Percentiles rank a stretch among this genome's conserved stretches.
phyloP scores from a whole-genome alignment of 1,284 basidiomycete species.

The Thecaphora thlaspeos region DNA sequence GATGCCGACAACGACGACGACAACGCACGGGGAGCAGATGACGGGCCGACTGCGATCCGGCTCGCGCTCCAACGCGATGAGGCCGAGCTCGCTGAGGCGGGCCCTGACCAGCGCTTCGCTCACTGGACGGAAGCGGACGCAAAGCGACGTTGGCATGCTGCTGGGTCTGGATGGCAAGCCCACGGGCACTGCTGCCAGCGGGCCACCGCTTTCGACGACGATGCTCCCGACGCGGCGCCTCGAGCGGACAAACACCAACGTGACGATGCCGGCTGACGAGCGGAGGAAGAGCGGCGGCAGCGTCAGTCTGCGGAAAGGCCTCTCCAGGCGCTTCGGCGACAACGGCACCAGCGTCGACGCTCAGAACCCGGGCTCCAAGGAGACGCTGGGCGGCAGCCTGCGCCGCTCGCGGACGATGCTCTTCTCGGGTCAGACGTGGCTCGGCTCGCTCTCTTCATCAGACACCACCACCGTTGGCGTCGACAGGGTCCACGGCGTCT shows the following conservation, averaged over 20 bases:
- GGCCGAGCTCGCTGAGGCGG: constrained; percentile 28
- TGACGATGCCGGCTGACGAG: neutral
- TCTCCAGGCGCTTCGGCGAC: neutral
- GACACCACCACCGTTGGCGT: constrained; percentile 6
- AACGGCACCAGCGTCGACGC: neutral
- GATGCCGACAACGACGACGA: too few species aligned
- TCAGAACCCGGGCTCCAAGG: neutral
- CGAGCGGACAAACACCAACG: neutral
- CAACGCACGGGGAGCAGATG: too few species aligned
- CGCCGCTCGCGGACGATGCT: constrained; percentile 38
- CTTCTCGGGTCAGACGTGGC: constrained; percentile 24
- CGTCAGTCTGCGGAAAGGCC: neutral
- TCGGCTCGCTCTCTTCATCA: constrained; percentile 10
- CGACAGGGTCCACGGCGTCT: constrained; percentile 1
- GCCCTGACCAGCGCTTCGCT: constrained; percentile 20
- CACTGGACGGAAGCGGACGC: constrained; percentile 13
- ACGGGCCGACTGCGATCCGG: neutral
- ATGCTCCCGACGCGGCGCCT: neutral
- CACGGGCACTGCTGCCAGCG: constrained; percentile 2
- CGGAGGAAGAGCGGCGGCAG: neutral
- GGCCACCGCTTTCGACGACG: neutral
- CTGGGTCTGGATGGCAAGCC: constrained; percentile 6
- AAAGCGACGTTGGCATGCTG: constrained; percentile 17
- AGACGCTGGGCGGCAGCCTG: constrained; percentile 9
- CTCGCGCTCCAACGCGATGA: constrained; percentile 24